Conservation (phyloP, 75 land plant genomes). For the Chamaecyparis obtusa region DNA sequence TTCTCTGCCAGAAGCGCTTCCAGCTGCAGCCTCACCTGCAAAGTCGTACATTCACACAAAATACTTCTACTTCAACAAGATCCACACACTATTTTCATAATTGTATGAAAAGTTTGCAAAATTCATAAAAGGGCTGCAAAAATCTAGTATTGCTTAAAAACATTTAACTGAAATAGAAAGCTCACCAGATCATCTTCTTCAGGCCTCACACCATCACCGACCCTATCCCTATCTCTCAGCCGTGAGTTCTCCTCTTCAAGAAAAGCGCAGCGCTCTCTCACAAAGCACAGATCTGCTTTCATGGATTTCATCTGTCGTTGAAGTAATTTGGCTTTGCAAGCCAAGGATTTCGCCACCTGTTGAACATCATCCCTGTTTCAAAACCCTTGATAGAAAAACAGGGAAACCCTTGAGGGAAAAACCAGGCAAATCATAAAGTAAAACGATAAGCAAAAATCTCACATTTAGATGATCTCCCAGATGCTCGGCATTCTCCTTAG, state of each 20-base stretch:
- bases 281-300: slow-evolving; percentile 14
- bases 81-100: no score
- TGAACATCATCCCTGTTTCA: slow-evolving; percentile 1
- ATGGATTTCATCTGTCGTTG: slow-evolving; percentile 73
- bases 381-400: not conserved
- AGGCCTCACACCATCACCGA: no score
- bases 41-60: no score
- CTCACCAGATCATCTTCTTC: slow-evolving; percentile 40
- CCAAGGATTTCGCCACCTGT: slow-evolving; percentile 87
- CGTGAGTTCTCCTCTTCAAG: no score
- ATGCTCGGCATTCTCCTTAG: no score
- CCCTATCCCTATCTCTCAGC: no score
- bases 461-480: not conserved
- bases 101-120: no score
- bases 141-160: no score
- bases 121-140: no score
- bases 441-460: not conserved
- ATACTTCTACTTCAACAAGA: no score
- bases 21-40: slow-evolving; percentile 64
- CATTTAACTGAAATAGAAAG: no score
- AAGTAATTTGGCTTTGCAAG: slow-evolving; percentile 73
- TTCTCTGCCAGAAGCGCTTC: slow-evolving; percentile 93
- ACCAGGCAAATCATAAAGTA: not conserved
- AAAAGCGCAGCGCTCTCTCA: no score
- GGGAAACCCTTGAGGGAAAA: not conserved